Evolutionary conservation across 2,329 filamentous ascomycete species (phyloP).

Genomic region (Anthostomella pinea): DNA sequence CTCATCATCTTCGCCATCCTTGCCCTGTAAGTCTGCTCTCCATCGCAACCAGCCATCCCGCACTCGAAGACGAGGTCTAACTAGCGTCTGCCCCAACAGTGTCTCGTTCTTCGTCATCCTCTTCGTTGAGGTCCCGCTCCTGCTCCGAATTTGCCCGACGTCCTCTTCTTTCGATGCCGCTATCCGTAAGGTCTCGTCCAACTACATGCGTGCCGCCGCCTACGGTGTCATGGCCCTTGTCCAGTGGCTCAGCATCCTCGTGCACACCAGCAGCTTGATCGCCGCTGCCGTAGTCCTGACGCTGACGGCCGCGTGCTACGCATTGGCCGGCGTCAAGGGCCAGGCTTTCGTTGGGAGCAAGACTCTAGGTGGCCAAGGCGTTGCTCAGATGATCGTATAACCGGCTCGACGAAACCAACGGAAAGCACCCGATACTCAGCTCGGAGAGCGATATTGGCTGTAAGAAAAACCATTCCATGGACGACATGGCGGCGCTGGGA

Average conservation of each 20-base stretch:
- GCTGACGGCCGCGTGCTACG: slow-evolving; percentile 77
- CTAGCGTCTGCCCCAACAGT: slow-evolving; percentile 39
- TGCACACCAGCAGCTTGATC: slow-evolving; percentile 68
- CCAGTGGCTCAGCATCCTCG: slow-evolving; percentile 78
- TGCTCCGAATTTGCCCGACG: slow-evolving; percentile 96
- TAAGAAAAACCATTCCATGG: too few relatives aligned
- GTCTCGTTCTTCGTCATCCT: slow-evolving; percentile 70
- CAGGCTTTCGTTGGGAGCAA: slow-evolving; percentile 91
- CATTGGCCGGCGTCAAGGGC: slow-evolving; percentile 73
- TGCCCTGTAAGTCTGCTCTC: slow-evolving; percentile 56
- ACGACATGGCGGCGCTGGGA: too few relatives aligned
- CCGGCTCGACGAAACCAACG: too few relatives aligned
- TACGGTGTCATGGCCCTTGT: slow-evolving; percentile 78
- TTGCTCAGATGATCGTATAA: slow-evolving; percentile 97
- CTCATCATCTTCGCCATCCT: slow-evolving; percentile 53
- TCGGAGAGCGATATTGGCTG: too few relatives aligned
- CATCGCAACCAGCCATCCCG: background rate
- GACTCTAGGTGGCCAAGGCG: slow-evolving; percentile 88
- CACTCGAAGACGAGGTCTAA: background rate
- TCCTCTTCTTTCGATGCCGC: slow-evolving; percentile 83
- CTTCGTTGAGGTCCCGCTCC: slow-evolving; percentile 87
- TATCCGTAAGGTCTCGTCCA: slow-evolving; percentile 90
- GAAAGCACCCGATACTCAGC: slow-evolving; percentile 3
- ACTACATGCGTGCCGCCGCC: slow-evolving; percentile 91
- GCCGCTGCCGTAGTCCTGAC: slow-evolving; percentile 80